Percentiles rank a stretch among this genome's conserved stretches.
Conservation (phyloP, 75 land plant genomes). For the Pseudotsuga menziesii region DNA sequence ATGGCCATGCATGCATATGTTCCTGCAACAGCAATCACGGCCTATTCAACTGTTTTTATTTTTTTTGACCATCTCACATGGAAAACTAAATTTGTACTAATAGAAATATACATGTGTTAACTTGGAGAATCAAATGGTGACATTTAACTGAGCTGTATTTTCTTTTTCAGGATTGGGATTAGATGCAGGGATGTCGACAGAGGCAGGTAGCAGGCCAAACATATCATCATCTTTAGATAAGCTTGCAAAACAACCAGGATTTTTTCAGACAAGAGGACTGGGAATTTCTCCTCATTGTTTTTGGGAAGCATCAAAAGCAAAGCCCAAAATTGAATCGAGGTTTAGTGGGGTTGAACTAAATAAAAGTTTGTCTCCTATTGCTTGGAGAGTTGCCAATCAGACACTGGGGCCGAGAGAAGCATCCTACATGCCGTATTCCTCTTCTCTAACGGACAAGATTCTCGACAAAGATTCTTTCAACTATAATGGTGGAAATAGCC, state of each 20-base stretch:
- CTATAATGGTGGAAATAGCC: background rate
- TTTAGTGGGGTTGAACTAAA: background rate
- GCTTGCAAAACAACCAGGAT: constrained; percentile 3
- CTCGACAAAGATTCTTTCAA: constrained; percentile 7
- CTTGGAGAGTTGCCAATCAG: background rate
- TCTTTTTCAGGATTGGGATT: constrained; percentile 3
- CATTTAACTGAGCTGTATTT: background rate
- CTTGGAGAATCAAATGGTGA: background rate
- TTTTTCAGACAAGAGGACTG: constrained; percentile 2
- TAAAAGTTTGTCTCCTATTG: background rate
- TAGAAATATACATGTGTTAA: background rate
- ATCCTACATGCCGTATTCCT: background rate
- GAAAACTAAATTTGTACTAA: background rate
- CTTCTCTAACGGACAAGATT: background rate
- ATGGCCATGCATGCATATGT: background rate
- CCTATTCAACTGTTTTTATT: background rate
- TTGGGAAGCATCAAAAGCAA: constrained; percentile 8
- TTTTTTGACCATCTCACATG: background rate
- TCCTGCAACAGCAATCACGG: background rate
- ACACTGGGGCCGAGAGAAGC: background rate
- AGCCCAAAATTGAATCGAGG: background rate
- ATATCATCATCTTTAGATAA: constrained; percentile 8
- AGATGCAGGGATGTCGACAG: background rate
- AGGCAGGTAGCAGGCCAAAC: constrained; percentile 8
- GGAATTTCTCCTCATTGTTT: constrained; percentile 4